Evolutionary conservation across 2,329 filamentous ascomycete species (phyloP), one percentile per base, ranked within the genome.

Genomic region (Dactylonectria estremocensis): DNA sequence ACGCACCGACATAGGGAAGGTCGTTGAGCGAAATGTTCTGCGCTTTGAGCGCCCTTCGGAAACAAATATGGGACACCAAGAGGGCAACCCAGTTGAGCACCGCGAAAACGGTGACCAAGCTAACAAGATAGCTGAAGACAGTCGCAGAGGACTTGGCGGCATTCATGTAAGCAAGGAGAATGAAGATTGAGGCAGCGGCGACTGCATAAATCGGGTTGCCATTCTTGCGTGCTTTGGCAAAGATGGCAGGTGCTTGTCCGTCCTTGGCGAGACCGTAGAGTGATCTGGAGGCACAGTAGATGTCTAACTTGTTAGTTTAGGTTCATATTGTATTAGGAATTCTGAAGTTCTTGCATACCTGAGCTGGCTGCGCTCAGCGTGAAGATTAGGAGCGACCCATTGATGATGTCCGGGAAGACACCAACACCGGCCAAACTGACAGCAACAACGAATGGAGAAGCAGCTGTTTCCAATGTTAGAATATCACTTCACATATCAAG

Each of bases 31-130:
- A 66, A 14, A 84, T 78, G 13, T 77, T 77, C 68, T 84, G 83
- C 0, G 75, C 80, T 60, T 77, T 77, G 64, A 82, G 77, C 6
- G 76, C 83, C 7, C 75, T 69, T 20, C 78, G 77, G 72, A 85
- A 84, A 13, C 71, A 72, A 6, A 85, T 74, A 69, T 84, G 82
- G 16, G 79, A 80, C 4, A 82, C 67, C 1, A 83, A 77, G 14
- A 84, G 77, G 24, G 78, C 77, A n/a, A 84, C 67, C 82, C 83
- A 85, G 72, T 83, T 83, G 28, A 85, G 76, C 16, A 82, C 78
- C 3, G 80, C 83, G 58, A 83, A 83, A 1, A 84, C 79, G 0
- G 83, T 84, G 24, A 83, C 79, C 3, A 85, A 74, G 40, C 78
- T 81, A 16, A 84, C 79, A n/a, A 85, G 78, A 69, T 83, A 84